Percentiles rank a stretch among this genome's conserved stretches.
phyloP scores from a whole-genome alignment of 176 grass and related monocot species.

The Aegilops tauschii region DNA sequence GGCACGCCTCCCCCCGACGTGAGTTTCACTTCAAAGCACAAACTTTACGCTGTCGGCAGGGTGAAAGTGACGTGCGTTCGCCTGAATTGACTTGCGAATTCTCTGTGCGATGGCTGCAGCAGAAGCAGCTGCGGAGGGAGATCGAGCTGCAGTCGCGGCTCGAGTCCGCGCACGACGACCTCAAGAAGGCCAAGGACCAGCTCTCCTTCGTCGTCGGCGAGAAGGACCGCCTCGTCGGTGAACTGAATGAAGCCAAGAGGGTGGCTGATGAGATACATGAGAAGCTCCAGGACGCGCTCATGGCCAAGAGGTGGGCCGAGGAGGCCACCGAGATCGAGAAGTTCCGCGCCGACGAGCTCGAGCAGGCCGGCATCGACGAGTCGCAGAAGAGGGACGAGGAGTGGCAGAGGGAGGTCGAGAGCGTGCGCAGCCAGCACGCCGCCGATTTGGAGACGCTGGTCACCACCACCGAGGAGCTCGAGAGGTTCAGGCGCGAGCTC shows the following conservation, averaged over 20 bases:
- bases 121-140: conserved; percentile 65
- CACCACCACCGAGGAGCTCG: conserved; percentile 61
- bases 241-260: conserved; percentile 66
- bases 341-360: conserved; percentile 84
- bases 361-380: conserved; percentile 65
- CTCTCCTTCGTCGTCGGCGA: conserved; percentile 58
- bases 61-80: background rate
- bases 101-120: conserved; percentile 24
- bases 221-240: conserved; percentile 54
- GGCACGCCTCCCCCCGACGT: conserved; percentile 75
- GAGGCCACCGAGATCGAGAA: conserved; percentile 85
- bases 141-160: conserved; percentile 64
- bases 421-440: conserved; percentile 54
- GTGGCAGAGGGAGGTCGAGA: conserved; percentile 66
- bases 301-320: conserved; percentile 69
- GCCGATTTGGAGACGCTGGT: conserved; percentile 55
- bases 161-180: conserved; percentile 56
- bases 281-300: conserved; percentile 81
- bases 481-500: conserved; percentile 59
- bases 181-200: conserved; percentile 82
- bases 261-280: conserved; percentile 57
- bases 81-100: background rate
- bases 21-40: background rate
- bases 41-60: background rate
- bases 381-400: conserved; percentile 64